phyloP scores from a whole-genome alignment of 2,329 filamentous ascomycete genomes.

The Ilyonectria mors-panacis region DNA sequence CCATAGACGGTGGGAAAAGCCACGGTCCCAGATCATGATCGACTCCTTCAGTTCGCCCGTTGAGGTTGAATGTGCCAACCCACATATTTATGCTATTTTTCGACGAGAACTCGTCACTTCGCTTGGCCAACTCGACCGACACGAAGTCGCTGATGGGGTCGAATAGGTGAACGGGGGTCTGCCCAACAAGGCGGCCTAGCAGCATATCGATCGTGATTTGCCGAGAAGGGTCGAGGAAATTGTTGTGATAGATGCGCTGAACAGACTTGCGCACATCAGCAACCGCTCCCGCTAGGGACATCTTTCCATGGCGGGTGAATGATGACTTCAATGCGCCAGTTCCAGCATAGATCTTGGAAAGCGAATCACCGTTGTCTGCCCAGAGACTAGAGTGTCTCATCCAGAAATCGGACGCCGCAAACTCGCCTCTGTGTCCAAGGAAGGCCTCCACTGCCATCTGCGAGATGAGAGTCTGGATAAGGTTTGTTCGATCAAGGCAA shows the following conservation, averaged over 20 bases:
- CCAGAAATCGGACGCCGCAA: slow-evolving; percentile 86
- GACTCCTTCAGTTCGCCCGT: slow-evolving; percentile 85
- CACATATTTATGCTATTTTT: slow-evolving; percentile 82
- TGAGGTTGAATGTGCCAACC: slow-evolving; percentile 95
- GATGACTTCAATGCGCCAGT: slow-evolving; percentile 96
- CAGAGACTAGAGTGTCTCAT: slow-evolving; percentile 92
- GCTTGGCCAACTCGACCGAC: slow-evolving; percentile 78
- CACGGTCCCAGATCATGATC: slow-evolving; percentile 86
- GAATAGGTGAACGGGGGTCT: slow-evolving; percentile 86
- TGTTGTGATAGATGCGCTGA: slow-evolving; percentile 96
- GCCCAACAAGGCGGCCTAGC: slow-evolving; percentile 86
- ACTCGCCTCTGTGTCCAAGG: slow-evolving; percentile 78
- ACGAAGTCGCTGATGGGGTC: slow-evolving; percentile 97
- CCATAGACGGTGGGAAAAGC: slow-evolving; percentile 77
- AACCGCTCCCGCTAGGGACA: slow-evolving; percentile 92
- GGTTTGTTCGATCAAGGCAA: slow-evolving; percentile 94
- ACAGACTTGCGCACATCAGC: slow-evolving; percentile 97
- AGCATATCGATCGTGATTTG: slow-evolving; percentile 97
- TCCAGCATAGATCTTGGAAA: slow-evolving; percentile 96
- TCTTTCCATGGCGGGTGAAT: slow-evolving; percentile 94
- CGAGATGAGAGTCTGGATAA: slow-evolving; percentile 96
- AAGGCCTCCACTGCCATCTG: slow-evolving; percentile 93
- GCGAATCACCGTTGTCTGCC: slow-evolving; percentile 96
- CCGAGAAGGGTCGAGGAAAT: slow-evolving; percentile 92
- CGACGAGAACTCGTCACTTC: slow-evolving; percentile 81